These are phyloP conservation scores for Talaromyces pinophilus DNA, from an alignment of 2,329 filamentous ascomycete genomes.

Conservation along the genomic window DNA sequence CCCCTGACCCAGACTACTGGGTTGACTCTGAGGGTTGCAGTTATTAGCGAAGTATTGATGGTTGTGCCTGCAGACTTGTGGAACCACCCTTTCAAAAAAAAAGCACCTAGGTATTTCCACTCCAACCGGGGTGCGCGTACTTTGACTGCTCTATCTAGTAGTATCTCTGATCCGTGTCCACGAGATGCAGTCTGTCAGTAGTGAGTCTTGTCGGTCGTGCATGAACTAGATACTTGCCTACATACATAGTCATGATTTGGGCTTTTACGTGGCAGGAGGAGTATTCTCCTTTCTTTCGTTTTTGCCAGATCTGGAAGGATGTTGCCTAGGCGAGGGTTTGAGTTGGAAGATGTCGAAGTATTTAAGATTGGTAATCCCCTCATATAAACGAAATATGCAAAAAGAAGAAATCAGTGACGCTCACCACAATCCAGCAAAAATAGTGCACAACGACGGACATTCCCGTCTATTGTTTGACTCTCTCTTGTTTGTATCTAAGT, in stretches of 20 bases:
- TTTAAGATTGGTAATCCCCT: neutral
- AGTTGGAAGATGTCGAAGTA: neutral
- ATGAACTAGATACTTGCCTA: neutral
- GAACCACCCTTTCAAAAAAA: neutral
- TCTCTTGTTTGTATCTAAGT: neutral
- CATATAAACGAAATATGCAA: neutral
- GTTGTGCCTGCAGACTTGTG: constrained; percentile 1
- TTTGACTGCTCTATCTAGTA: neutral
- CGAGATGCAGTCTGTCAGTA: neutral
- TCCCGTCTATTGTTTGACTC: neutral
- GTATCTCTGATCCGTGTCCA: neutral
- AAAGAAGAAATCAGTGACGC: neutral
- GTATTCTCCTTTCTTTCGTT: neutral
- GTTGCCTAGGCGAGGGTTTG: neutral
- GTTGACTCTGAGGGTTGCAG: constrained; percentile 3
- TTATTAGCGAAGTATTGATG: neutral
- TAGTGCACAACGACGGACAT: neutral
- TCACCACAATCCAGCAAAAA: neutral
- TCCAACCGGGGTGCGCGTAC: no score
- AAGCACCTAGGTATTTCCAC: neutral
- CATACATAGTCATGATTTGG: neutral
- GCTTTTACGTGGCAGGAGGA: neutral
- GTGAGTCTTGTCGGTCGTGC: neutral
- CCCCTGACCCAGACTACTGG: constrained; percentile 10
- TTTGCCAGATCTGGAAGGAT: neutral